Percentiles rank a stretch among this genome's conserved stretches.
Conservation (phyloP, 1,284 basidiomycete genomes). For the Ganoderma leucocontextum region DNA sequence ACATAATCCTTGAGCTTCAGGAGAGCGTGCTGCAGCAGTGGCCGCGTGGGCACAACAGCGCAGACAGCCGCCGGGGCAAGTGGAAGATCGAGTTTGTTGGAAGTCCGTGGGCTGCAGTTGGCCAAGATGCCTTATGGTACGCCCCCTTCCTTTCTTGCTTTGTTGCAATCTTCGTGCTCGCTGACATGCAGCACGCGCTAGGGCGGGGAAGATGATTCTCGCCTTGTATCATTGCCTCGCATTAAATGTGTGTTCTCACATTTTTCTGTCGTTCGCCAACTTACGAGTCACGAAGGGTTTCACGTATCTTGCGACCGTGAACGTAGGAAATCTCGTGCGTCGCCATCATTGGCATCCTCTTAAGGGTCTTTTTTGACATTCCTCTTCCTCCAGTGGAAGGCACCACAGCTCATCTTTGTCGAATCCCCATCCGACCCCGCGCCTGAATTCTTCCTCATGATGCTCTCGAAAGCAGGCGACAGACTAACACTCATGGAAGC, state of each 20-base stretch:
- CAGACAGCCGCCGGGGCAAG: constrained; percentile 39
- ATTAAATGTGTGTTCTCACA: constrained; percentile 43
- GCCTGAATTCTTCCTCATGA: constrained; percentile 67
- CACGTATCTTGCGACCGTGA: constrained; percentile 67
- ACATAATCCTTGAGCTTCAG: constrained; percentile 49
- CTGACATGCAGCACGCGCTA: constrained; percentile 29
- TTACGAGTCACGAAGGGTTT: constrained; percentile 47
- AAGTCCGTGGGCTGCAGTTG: constrained; percentile 53
- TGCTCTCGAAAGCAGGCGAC: constrained; percentile 63
- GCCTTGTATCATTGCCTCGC: constrained; percentile 51
- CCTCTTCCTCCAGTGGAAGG: constrained; percentile 44
- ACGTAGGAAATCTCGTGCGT: constrained; percentile 60
- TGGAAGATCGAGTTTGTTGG: constrained; percentile 53
- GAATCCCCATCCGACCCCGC: constrained; percentile 52
- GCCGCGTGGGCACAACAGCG: constrained; percentile 50
- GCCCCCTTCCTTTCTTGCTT: constrained; percentile 27
- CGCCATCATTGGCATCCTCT: constrained; percentile 1
- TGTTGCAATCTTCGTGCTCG: neutral
- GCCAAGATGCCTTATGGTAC: constrained; percentile 52
- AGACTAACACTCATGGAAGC: constrained; percentile 67
- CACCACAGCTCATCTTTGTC: constrained; percentile 68
- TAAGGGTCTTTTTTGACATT: neutral
- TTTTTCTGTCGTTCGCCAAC: constrained; percentile 3
- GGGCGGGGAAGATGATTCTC: constrained; percentile 53
- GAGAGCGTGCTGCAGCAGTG: constrained; percentile 54